A percentile compares a stretch with the other conserved stretches of the same genome.
Conservation (phyloP, 2,329 filamentous ascomycete genomes). For the Fusarium sp. region DNA sequence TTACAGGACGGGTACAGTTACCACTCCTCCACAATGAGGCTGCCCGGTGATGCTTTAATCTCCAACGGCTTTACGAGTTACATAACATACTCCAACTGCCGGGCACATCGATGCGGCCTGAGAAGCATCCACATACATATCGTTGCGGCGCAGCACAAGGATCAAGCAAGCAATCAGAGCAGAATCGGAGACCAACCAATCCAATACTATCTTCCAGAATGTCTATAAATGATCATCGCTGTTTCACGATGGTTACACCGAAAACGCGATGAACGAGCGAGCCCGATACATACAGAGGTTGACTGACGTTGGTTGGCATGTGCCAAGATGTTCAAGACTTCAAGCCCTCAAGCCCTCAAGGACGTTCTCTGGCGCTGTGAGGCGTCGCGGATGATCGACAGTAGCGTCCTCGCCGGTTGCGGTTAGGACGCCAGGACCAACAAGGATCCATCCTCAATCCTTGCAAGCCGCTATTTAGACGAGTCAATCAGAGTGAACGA, state of each 20-base stretch:
- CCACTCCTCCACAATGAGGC: not conserved
- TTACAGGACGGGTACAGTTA: not conserved
- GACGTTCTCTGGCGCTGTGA: constrained; percentile 16
- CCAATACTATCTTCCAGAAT: not conserved
- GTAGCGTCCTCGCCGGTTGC: constrained; percentile 38
- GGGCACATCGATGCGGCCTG: constrained; percentile 31
- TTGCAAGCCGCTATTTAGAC: constrained; percentile 4
- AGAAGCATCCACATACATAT: constrained; percentile 5
- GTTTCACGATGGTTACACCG: constrained; percentile 3
- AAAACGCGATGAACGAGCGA: not conserved
- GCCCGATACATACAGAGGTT: not conserved
- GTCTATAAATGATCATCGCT: not conserved
- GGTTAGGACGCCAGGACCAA: constrained; percentile 22
- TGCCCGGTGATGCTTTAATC: not conserved
- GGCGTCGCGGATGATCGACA: constrained; percentile 45
- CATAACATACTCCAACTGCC: constrained; percentile 20
- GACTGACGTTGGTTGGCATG: constrained; percentile 21
- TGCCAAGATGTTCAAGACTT: constrained; percentile 23
- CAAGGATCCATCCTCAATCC: not conserved
- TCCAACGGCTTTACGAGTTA: constrained; percentile 3
- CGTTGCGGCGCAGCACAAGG: constrained; percentile 20
- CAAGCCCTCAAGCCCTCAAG: not conserved
- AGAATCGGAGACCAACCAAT: not conserved
- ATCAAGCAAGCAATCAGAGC: not conserved
- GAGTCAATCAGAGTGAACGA: constrained; percentile 16